These are phyloP conservation scores for Blastobotrys buckinghamii DNA, from an alignment of 1,139 yeast genomes.

Conservation along the genomic window DNA sequence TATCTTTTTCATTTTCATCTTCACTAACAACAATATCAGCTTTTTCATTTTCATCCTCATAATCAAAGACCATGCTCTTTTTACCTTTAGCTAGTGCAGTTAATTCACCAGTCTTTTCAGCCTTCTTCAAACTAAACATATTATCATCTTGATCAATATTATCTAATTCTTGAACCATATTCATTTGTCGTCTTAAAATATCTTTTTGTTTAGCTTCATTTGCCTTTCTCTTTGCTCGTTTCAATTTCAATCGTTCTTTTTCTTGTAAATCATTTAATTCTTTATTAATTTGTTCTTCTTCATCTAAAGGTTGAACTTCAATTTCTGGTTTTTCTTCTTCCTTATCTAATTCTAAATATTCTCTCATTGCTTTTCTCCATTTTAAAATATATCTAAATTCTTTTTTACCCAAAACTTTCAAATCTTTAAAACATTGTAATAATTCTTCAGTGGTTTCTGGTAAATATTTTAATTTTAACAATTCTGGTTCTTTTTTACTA, in stretches of 20 bases:
- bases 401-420: conserved; percentile 87
- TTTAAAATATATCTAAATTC: conserved; percentile 79
- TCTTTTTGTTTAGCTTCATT: conserved; percentile 88
- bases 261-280: conserved; percentile 73
- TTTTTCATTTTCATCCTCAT: conserved; percentile 32
- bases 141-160: conserved; percentile 90
- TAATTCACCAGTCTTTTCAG: conserved; percentile 80
- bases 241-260: conserved; percentile 59
- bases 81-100: conserved; percentile 74
- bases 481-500: conserved; percentile 55
- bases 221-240: conserved; percentile 73
- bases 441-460: conserved; percentile 75
- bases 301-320: conserved; percentile 69
- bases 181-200: conserved; percentile 88
- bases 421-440: conserved; percentile 77
- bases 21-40: conserved; percentile 38
- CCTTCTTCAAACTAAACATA: conserved; percentile 71
- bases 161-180: conserved; percentile 92
- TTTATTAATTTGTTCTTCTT: conserved; percentile 83
- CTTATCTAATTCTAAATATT: conserved; percentile 62
- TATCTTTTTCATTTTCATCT: conserved; percentile 37
- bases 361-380: conserved; percentile 88
- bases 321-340: conserved; percentile 38
- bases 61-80: conserved; percentile 61
- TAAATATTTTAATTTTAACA: conserved; percentile 64